A percentile compares a stretch with the other conserved stretches of the same genome.
These are phyloP conservation scores for Tremellales sp. DNA, from an alignment of 1,284 basidiomycete genomes.

Conservation along the genomic window DNA sequence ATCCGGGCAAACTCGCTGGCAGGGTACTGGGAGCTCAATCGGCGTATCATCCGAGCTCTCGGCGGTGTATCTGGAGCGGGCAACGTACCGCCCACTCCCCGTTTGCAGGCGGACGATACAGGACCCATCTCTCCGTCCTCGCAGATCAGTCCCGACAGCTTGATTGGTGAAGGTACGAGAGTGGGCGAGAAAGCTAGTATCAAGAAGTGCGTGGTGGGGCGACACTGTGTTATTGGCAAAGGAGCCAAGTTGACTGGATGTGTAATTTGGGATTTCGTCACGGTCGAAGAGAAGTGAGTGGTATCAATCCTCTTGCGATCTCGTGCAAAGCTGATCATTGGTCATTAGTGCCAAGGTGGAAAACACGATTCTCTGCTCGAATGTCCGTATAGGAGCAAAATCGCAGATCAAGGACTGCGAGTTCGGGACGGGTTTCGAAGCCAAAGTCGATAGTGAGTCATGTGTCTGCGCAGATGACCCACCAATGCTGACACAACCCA, in stretches of 20 bases:
- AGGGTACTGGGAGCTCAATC: slow-evolving; percentile 76
- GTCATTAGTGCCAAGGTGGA: slow-evolving; percentile 75
- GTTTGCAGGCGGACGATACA: slow-evolving; percentile 25
- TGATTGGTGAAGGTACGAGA: slow-evolving; percentile 74
- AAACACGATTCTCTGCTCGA: slow-evolving; percentile 77
- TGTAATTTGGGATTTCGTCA: slow-evolving; percentile 83
- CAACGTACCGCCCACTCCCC: slow-evolving; percentile 10
- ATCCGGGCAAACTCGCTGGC: slow-evolving; percentile 79
- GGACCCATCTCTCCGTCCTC: slow-evolving; percentile 55
- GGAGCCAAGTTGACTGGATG: slow-evolving; percentile 81
- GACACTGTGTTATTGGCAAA: slow-evolving; percentile 82
- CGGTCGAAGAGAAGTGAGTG: slow-evolving; percentile 56
- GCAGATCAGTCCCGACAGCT: slow-evolving; percentile 79
- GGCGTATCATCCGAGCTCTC: slow-evolving; percentile 44
- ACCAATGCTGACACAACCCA: slow-evolving; percentile 7
- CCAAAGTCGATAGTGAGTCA: slow-evolving; percentile 63
- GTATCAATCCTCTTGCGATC: not conserved
- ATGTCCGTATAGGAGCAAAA: slow-evolving; percentile 74
- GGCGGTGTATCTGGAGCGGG: not conserved
- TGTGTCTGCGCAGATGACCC: too few species aligned
- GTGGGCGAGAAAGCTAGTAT: slow-evolving; percentile 79
- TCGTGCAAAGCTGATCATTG: slow-evolving; percentile 1
- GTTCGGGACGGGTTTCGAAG: slow-evolving; percentile 82
- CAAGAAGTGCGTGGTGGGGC: slow-evolving; percentile 83
- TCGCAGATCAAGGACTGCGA: slow-evolving; percentile 77